Base-by-base conservation (phyloP, 2,329 filamentous ascomycete genomes). In the Fusarium pseudoanthophilum region DNA sequence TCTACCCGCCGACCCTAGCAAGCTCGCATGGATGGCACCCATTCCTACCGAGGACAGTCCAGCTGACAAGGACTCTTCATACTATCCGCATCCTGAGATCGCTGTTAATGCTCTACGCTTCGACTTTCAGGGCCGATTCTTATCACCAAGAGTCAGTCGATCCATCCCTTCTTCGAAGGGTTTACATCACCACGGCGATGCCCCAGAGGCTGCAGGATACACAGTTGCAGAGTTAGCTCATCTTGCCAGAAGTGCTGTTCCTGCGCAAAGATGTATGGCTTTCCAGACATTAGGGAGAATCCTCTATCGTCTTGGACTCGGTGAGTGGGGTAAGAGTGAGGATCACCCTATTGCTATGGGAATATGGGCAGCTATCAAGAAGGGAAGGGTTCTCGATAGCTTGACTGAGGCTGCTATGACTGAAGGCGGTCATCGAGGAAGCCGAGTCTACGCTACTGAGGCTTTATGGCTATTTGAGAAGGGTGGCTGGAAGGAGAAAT, bases 171-270 rank as follows among this genome's bases (percentile, higher is more conserved):
- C 90, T 2, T 91, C 90, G 18, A 89, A 92, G 67, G 96, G 96
- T 0, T 87, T 99, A 20, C 96, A 99, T 81, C 95, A 99, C 81
- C 96, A 99, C 81, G 95, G 93, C 71, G 91, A 95, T 66, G 95
- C 95, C 4, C 96, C 96, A 21, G 94, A 97, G 82, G 94, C 95
- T 3, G 96, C 96, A 0, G 96, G 96, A 0, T 99, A 99, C 82
- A 98, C 96, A 0, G 89, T 99, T 36, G 90, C 91, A 1, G 96
- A 99, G 82, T 86, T 99, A 3, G 92, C 94, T 3, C 90, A 92
- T 37, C 87, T 98, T 4, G 91, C 94, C 9, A 88, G 95, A 39
- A 97, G 93, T 62, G 90, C 91, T 0, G 94, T 97, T 26, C 90
- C 96, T 0, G 92, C 93, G 2, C 96, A 99, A 84, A 86, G 95